These are phyloP conservation scores for Talaromyces sp. DNA, from an alignment of 2,329 filamentous ascomycete genomes.

Conservation along the genomic window DNA sequence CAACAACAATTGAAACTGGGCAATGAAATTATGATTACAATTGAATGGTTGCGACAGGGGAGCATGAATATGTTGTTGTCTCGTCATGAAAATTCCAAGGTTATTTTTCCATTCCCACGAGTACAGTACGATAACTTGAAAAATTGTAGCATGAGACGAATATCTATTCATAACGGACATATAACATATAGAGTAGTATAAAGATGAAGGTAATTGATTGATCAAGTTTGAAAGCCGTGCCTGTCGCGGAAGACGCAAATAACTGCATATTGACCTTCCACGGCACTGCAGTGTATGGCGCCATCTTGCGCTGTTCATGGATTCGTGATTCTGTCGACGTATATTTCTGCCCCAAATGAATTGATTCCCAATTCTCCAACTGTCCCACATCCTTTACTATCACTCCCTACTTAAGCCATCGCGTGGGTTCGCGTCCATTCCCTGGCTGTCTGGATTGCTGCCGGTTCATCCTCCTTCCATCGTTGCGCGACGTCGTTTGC, in stretches of 20 bases:
- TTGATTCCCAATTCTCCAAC: not conserved
- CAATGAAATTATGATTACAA: not conserved
- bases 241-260: not conserved
- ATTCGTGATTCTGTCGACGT: not conserved
- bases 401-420: constrained; percentile 43
- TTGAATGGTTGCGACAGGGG: not conserved
- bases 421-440: constrained; percentile 91
- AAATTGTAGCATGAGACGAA: not conserved
- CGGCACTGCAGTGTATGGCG: not conserved
- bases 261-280: not conserved
- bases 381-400: not conserved
- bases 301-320: constrained; percentile 2
- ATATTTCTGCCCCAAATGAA: not conserved
- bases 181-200: constrained; percentile 2
- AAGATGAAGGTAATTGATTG: not conserved
- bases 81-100: not conserved
- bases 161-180: constrained; percentile 15
- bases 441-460: constrained; percentile 84
- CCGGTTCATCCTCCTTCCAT: constrained; percentile 95
- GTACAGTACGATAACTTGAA: not conserved
- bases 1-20: not conserved
- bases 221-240: not conserved
- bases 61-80: not conserved
- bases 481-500: constrained; percentile 96
- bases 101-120: not conserved